These are phyloP conservation scores for Neurospora discreta DNA, from an alignment of 495 filamentous ascomycete genomes.

Conservation along the genomic window DNA sequence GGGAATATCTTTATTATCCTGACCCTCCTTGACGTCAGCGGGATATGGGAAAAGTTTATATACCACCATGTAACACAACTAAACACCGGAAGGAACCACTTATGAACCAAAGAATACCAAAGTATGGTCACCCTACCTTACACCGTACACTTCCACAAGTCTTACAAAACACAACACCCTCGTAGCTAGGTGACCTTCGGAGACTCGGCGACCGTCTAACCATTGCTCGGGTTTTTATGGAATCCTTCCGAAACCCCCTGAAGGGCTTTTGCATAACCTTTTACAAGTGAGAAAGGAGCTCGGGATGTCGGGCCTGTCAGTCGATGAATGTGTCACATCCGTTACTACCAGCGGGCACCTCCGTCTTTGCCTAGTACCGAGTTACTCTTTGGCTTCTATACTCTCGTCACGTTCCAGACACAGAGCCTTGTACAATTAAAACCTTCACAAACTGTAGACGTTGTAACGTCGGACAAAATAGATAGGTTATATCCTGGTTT, in stretches of 20 bases:
- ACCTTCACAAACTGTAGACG: neutral
- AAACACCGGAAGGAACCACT: too few species aligned
- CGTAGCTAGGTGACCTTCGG: neutral
- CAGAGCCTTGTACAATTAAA: neutral
- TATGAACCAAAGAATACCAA: neutral
- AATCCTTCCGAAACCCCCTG: neutral
- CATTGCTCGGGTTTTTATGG: neutral
- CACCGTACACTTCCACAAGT: neutral
- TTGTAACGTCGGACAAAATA: neutral
- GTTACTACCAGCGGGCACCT: neutral
- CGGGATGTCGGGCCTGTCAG: neutral
- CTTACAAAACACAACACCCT: neutral
- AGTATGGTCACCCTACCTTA: neutral
- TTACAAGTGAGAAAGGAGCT: neutral
- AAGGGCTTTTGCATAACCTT: neutral
- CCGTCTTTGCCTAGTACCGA: neutral
- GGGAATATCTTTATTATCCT: neutral
- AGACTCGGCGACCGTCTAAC: neutral
- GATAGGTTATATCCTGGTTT: neutral
- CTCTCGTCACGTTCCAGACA: neutral
- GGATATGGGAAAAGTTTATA: neutral
- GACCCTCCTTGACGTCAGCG: neutral
- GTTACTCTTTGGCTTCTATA: neutral
- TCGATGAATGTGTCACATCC: neutral
- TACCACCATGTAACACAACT: neutral